Evolutionary conservation across 352 stramenopile genomes (phyloP).

Genomic region (Phytophthora sansomeana): DNA sequence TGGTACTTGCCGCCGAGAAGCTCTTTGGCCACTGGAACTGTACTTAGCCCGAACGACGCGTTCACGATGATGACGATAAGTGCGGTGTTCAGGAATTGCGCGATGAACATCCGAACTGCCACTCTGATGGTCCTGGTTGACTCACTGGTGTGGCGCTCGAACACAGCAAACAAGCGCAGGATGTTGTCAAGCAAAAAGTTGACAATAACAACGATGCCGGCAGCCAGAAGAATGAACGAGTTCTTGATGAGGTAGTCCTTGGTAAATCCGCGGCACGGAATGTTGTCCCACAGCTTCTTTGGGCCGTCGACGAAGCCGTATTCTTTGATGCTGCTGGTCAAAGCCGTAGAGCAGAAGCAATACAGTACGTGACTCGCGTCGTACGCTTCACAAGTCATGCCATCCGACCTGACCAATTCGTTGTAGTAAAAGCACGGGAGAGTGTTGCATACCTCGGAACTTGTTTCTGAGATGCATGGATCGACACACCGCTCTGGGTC

Average conservation of each 20-base stretch:
- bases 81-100: constrained; percentile 69
- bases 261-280: constrained; percentile 54
- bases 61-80: constrained; percentile 71
- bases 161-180: constrained; percentile 48
- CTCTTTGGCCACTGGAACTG: constrained; percentile 38
- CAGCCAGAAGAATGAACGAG: constrained; percentile 49
- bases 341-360: constrained; percentile 51
- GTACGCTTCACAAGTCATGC: constrained; percentile 44
- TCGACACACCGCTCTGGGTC: constrained; percentile 43
- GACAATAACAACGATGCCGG: constrained; percentile 53
- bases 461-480: constrained; percentile 44
- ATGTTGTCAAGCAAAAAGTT: constrained; percentile 58
- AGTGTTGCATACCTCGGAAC: constrained; percentile 40
- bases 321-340: constrained; percentile 37
- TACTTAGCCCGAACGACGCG: constrained; percentile 39
- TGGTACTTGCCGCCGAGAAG: constrained; percentile 53
- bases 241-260: constrained; percentile 59
- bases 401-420: constrained; percentile 23
- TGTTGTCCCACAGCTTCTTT: constrained; percentile 41
- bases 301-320: constrained; percentile 48
- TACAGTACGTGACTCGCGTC: constrained; percentile 45
- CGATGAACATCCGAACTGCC: constrained; percentile 55
- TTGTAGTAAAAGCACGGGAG: constrained; percentile 58
- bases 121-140: constrained; percentile 53
- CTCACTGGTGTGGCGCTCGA: constrained; percentile 63